Percentiles rank a stretch among this genome's conserved stretches.
phyloP scores from a whole-genome alignment of 768 basidiomycete genomes.

The Mycena albidolilacea region DNA sequence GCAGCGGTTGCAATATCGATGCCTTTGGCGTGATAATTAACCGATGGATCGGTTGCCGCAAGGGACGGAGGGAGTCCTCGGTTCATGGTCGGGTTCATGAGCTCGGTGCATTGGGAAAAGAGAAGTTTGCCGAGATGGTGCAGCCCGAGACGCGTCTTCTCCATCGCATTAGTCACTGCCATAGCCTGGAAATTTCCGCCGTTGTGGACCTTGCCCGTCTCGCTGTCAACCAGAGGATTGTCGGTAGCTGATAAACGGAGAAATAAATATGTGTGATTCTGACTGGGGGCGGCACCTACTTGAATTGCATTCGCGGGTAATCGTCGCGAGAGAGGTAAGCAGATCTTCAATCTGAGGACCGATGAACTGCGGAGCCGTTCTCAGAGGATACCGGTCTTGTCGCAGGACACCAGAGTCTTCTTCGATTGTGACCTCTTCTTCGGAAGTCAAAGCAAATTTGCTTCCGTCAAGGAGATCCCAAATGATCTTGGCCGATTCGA shows the following conservation, averaged over 20 bases:
- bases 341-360: constrained; percentile 91
- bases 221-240: constrained; percentile 85
- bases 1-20: constrained; percentile 89
- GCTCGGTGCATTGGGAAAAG: constrained; percentile 78
- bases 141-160: constrained; percentile 84
- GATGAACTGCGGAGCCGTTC: constrained; percentile 87
- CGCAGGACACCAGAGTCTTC: constrained; percentile 82
- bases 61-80: constrained; percentile 87
- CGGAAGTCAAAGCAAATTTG: constrained; percentile 75
- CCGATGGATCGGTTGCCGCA: constrained; percentile 83
- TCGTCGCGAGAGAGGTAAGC: constrained; percentile 70
- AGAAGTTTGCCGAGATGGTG: constrained; percentile 79
- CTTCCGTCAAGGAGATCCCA: constrained; percentile 79
- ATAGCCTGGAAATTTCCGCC: constrained; percentile 91
- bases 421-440: constrained; percentile 79
- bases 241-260: constrained; percentile 75
- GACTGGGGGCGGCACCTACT: constrained; percentile 61
- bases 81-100: constrained; percentile 84
- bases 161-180: constrained; percentile 89
- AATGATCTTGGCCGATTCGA: constrained; percentile 81
- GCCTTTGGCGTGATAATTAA: constrained; percentile 89
- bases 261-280: neutral
- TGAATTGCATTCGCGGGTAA: constrained; percentile 86
- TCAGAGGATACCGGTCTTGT: constrained; percentile 85
- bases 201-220: constrained; percentile 77